These are phyloP conservation scores for Rhizophlyctis rosea DNA, from an alignment of 192 early-diverging fungal genomes.

Conservation along the genomic window DNA sequence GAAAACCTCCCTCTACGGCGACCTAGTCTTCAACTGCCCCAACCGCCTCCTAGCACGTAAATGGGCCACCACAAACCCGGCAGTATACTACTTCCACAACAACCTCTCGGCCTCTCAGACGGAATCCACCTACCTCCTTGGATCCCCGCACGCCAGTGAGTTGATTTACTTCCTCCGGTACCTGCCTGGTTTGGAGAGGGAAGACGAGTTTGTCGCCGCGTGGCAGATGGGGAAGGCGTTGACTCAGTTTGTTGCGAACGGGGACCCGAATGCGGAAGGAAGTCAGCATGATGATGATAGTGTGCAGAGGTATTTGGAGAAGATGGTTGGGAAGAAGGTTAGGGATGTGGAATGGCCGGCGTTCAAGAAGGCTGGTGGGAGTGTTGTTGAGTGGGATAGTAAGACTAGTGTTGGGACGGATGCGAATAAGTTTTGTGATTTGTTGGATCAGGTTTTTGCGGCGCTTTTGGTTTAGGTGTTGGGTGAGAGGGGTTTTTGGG, in stretches of 20 bases:
- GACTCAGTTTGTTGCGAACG: constrained; percentile 5
- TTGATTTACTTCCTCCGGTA: constrained; percentile 3
- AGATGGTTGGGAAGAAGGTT: no score
- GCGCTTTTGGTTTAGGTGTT: no score
- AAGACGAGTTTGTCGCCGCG: constrained; percentile 5
- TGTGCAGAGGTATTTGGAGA: no score
- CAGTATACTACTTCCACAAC: neutral
- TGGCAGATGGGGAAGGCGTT: constrained; percentile 2
- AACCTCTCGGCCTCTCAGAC: neutral
- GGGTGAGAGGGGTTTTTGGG: no score
- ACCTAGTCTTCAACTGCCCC: constrained; percentile 6
- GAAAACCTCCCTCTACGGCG: neutral
- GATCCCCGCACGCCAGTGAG: constrained; percentile 10
- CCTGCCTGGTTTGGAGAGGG: neutral
- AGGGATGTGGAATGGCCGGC: constrained; percentile 1
- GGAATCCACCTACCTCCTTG: constrained; percentile 8
- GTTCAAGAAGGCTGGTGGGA: neutral
- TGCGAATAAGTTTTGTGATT: neutral
- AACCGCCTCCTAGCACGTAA: constrained; percentile 7
- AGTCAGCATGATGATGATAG: no score
- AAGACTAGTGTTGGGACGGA: neutral
- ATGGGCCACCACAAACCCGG: neutral
- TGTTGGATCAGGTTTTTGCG: neutral
- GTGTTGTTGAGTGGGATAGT: neutral
- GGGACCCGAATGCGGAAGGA: constrained; percentile 6